Evolutionary conservation across 1,284 basidiomycete species (phyloP).

Genomic region (Agroathelia rolfsii): DNA sequence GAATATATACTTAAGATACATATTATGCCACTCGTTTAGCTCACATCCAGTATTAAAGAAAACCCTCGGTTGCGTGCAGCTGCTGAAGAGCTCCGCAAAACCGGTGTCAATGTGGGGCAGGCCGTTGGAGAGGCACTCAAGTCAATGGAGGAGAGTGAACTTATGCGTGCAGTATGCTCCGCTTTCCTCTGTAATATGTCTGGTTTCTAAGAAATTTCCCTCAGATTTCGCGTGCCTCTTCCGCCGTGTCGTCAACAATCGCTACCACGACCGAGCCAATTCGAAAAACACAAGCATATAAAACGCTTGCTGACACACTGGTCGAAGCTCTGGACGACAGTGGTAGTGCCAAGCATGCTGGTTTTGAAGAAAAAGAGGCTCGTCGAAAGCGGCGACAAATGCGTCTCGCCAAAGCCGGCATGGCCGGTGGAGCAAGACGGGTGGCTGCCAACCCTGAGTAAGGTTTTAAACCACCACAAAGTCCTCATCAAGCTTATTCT

Average conservation of each 20-base stretch:
- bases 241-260: constrained; percentile 71
- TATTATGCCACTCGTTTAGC: too few species aligned
- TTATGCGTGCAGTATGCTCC: constrained; percentile 70
- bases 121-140: constrained; percentile 86
- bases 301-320: constrained; percentile 81
- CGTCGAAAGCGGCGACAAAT: constrained; percentile 67
- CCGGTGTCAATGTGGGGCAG: constrained; percentile 88
- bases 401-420: constrained; percentile 77
- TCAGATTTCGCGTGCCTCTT: constrained; percentile 74
- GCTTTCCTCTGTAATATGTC: too few species aligned
- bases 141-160: constrained; percentile 88
- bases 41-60: constrained; percentile 92
- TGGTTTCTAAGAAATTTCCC: too few species aligned
- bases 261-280: constrained; percentile 85
- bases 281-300: constrained; percentile 92
- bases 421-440: constrained; percentile 34
- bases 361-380: constrained; percentile 88
- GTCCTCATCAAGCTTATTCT: constrained; percentile 5
- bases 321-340: constrained; percentile 92
- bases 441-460: constrained; percentile 73
- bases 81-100: constrained; percentile 82
- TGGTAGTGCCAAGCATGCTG: constrained; percentile 84
- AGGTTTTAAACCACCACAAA: constrained; percentile 21
- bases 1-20: constrained; percentile 7
- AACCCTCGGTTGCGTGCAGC: constrained; percentile 89